phyloP scores from a whole-genome alignment of 495 filamentous ascomycete species.

The Penicillium alfredii region DNA sequence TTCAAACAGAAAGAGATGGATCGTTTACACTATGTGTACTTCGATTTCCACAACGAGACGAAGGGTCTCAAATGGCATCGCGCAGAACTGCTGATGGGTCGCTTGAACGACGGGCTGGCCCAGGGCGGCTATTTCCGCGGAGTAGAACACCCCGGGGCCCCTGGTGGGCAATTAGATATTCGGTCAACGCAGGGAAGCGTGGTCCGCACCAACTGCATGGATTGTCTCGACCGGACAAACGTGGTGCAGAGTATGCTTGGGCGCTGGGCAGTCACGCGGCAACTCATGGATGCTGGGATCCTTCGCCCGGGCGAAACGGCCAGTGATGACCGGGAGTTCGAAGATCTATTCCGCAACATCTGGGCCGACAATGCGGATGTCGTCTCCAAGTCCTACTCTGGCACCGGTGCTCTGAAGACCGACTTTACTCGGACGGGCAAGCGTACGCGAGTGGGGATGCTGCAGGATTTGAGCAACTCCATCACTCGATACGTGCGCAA shows the following conservation, averaged over 20 bases:
- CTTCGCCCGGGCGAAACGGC: constrained; percentile 62
- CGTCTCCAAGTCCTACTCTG: constrained; percentile 86
- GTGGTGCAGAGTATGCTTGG: constrained; percentile 95
- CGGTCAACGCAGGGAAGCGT: constrained; percentile 76
- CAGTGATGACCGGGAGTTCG: constrained; percentile 69
- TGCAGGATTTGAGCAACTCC: constrained; percentile 79
- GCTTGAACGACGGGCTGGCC: constrained; percentile 62
- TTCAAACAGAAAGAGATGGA: constrained; percentile 60
- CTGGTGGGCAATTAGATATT: constrained; percentile 65
- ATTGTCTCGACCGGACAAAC: constrained; percentile 96
- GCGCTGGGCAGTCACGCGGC: constrained; percentile 77
- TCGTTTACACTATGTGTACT: constrained; percentile 89
- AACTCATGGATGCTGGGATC: constrained; percentile 75
- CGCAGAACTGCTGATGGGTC: constrained; percentile 77
- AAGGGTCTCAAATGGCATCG: constrained; percentile 91
- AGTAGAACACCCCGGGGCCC: constrained; percentile 69
- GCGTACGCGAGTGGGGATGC: constrained; percentile 71
- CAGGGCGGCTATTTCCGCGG: constrained; percentile 89
- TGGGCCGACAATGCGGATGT: constrained; percentile 99
- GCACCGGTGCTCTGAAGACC: constrained; percentile 93
- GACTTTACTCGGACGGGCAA: constrained; percentile 88
- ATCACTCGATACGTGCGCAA: constrained; percentile 79
- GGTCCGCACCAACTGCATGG: constrained; percentile 97
- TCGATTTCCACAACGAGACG: constrained; percentile 97
- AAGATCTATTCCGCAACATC: constrained; percentile 83